Base-by-base conservation (phyloP, 1,139 yeast genomes). In the Zygoascus meyerae region DNA sequence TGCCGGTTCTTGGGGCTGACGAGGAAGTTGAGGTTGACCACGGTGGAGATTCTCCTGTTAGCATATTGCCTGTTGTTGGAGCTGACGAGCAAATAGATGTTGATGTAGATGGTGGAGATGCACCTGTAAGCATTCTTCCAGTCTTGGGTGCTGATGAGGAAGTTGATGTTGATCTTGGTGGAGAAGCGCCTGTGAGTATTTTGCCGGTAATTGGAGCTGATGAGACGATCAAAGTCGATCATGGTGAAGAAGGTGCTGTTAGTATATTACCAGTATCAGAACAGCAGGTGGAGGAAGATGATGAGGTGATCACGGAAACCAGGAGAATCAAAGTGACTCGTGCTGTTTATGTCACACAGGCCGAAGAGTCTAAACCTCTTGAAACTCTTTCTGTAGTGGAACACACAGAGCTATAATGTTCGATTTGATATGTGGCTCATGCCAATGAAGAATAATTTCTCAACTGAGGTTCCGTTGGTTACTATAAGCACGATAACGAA, bases 31-130 rank as follows among this genome's bases (percentile, higher is more conserved):
- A 11, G 2, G 17, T 37, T 2, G 17, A 37, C 17, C 31, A 29
- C 16, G 34, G 29, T n/a, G 48, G 33, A 12, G 42, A 35, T 17
- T 2, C 15, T 32, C 18, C 34, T 11, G 32, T 26, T 5, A 32
- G 37, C 8, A 40, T 40, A n/a, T 18, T 40, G 32, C 43, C 43
- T 2, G 43, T 40, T 32, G 17, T 33, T 18, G 43, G 21, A 14
- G 37, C 32, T 9, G 31, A 18, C 16, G 39, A 35, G 16, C 10
- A 35, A 21, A 15, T 40, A 11, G 43, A 32, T n/a, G 32, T 40
- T 4, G 32, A 40, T 26, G 12, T 26, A 2, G 43, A 40, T 32
- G 34, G 35, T 21, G 43, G 34, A 11, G 35, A 39, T 9, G 21
- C 17, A 8, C 35, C 43, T 7, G 43, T 34, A 1, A 12, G 31